Conservation (phyloP, 257 asterid genomes). For the Primulina tabacum region DNA sequence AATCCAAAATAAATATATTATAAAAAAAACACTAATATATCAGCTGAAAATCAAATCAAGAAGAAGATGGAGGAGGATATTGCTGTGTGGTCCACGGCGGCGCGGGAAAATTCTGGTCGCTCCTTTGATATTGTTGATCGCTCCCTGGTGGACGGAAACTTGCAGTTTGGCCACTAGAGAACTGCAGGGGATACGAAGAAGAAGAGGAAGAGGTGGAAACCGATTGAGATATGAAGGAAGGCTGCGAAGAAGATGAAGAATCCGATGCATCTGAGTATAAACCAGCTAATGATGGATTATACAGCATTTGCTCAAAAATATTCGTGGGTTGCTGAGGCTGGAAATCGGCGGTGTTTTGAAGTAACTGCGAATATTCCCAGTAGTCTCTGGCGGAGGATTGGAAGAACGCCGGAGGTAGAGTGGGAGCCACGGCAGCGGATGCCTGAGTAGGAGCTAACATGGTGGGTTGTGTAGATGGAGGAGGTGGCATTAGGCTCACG, state of each 20-base stretch:
- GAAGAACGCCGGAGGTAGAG: constrained; percentile 7
- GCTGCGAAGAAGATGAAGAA: constrained; percentile 27
- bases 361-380: constrained; percentile 65
- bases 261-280: constrained; percentile 40
- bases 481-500: constrained; percentile 42
- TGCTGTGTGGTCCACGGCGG: constrained; percentile 57
- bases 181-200: constrained; percentile 43
- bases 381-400: constrained; percentile 51
- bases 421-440: not conserved
- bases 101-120: constrained; percentile 24
- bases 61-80: constrained; percentile 62
- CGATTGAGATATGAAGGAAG: not conserved
- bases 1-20: not conserved
- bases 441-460: constrained; percentile 22
- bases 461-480: constrained; percentile 31
- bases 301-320: constrained; percentile 49
- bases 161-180: constrained; percentile 47
- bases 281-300: constrained; percentile 45
- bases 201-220: constrained; percentile 5
- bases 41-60: constrained; percentile 29
- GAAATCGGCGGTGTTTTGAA: constrained; percentile 43
- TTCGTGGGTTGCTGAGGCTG: constrained; percentile 33
- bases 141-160: constrained; percentile 40
- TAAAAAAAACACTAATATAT: not conserved
- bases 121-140: constrained; percentile 31